Percentiles rank a stretch among this genome's conserved stretches.
phyloP scores from a whole-genome alignment of 148 eudicot species.

The Rhododendron henanense region DNA sequence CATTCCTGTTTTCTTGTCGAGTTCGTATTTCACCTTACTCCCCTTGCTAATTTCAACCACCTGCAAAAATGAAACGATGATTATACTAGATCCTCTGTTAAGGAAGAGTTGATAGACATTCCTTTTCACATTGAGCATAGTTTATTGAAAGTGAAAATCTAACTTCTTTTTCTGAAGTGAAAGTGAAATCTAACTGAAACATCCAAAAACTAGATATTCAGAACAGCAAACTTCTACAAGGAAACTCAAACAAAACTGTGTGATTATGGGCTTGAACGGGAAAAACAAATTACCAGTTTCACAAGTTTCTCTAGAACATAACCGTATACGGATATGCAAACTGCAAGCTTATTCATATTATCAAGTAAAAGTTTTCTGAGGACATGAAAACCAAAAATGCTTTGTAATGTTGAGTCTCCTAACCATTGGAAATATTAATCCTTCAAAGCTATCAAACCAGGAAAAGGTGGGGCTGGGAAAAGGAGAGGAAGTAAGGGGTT shows the following conservation, averaged over 20 bases:
- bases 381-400: neutral
- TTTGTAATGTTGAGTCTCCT: neutral
- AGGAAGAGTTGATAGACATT: neutral
- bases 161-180: no score
- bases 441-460: neutral
- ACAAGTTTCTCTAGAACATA: neutral
- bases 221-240: neutral
- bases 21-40: constrained; percentile 78
- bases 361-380: neutral
- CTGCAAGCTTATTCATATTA: neutral
- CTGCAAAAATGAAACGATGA: constrained; percentile 28
- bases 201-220: neutral
- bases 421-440: neutral
- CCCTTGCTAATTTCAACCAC: constrained; percentile 79
- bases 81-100: neutral
- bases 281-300: neutral
- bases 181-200: neutral
- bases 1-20: constrained; percentile 76
- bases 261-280: neutral
- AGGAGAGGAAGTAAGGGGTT: neutral
- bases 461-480: neutral
- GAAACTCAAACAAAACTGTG: neutral
- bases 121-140: neutral
- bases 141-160: neutral
- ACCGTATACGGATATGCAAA: neutral